A percentile compares a stretch with the other conserved stretches of the same genome.
These are phyloP conservation scores for Pisolithus microcarpus DNA, from an alignment of 768 basidiomycete genomes.

Conservation along the genomic window DNA sequence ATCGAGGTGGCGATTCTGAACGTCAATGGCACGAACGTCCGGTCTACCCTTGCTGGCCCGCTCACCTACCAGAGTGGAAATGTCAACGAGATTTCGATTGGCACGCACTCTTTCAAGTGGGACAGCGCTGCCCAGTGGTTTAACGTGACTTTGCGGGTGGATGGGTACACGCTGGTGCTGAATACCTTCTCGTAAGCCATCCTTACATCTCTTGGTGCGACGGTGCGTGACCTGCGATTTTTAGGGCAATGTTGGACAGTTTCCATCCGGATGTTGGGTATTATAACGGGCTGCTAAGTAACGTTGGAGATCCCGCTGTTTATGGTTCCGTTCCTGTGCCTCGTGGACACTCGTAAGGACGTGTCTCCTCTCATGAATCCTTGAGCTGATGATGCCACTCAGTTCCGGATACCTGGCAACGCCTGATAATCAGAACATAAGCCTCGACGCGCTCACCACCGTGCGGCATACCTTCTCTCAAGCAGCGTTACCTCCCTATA, in stretches of 20 bases:
- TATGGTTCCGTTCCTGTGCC: conserved; percentile 10
- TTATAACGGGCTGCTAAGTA: conserved; percentile 9
- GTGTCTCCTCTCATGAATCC: not conserved
- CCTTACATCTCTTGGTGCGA: not conserved
- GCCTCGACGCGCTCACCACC: conserved; percentile 4
- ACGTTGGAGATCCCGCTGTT: not conserved
- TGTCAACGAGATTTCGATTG: conserved; percentile 6
- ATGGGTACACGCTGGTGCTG: conserved; percentile 6
- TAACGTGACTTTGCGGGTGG: conserved; percentile 6
- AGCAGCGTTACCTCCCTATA: not conserved
- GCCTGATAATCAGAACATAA: not conserved
- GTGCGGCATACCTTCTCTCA: conserved; percentile 11
- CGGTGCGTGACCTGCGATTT: not conserved
- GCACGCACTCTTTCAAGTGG: conserved; percentile 8
- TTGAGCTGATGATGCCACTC: not conserved
- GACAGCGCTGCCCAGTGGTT: conserved; percentile 8
- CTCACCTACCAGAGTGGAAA: conserved; percentile 2
- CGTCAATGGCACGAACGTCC: conserved; percentile 8
- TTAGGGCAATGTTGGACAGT: conserved; percentile 5
- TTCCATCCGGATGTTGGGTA: conserved; percentile 11
- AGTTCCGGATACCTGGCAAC: conserved; percentile 5
- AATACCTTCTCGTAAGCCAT: conserved; percentile 9
- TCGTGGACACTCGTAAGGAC: conserved; percentile 10
- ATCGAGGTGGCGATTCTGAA: conserved; percentile 6
- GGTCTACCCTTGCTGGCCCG: not conserved